Evolutionary conservation across 1,284 basidiomycete species (phyloP), one percentile per base, ranked within the genome.

Genomic region (Ustilago curta): DNA sequence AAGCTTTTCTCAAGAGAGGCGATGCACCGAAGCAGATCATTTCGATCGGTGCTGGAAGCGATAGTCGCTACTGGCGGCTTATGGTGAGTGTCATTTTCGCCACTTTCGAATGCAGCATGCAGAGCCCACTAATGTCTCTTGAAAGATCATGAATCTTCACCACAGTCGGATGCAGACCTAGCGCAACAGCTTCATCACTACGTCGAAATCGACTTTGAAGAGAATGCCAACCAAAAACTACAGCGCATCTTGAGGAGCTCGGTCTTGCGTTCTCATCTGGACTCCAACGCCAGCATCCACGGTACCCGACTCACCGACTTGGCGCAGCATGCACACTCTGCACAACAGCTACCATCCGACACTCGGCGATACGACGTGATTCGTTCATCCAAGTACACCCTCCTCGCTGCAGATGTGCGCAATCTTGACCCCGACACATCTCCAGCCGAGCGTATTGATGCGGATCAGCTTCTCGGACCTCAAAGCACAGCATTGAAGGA

Each of bases 31-130:
- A 89, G 73, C 95, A 97, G 87, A 90, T 97, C 65, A 88, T 97
- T 47, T 94, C 92, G 83, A 85, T 97, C 9, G 95, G 95, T 3
- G 92, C 94, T 0, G 95, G 95, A 1, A 97, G 93, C 79, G 95
- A 98, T 86, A 93, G 93, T 14, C 87, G 95, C 48, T 97, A 92
- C 85, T 98, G 95, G 94, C 88, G 94, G 59, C 87, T 96, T 78
- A 89, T 88, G 86, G 93, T 93, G 86, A 87, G 91, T 89, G 35
- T 14, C 35, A 37, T 12, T n/a, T 29, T n/a, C n/a, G n/a, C n/a
- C 21, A 2, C 5, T 42, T 23, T 47, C 25, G 9, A 18, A 14
- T 18, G 16, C 4, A 18, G 14, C 45, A 16, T 5, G 23, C 19
- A 12, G n/a, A 25, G 14, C 9, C 9, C 29, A 27, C 27, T 51